Evolutionary conservation across 345 rosid species (phyloP), one percentile per base, ranked within the genome.

Genomic region (Eucalyptus pumila): DNA sequence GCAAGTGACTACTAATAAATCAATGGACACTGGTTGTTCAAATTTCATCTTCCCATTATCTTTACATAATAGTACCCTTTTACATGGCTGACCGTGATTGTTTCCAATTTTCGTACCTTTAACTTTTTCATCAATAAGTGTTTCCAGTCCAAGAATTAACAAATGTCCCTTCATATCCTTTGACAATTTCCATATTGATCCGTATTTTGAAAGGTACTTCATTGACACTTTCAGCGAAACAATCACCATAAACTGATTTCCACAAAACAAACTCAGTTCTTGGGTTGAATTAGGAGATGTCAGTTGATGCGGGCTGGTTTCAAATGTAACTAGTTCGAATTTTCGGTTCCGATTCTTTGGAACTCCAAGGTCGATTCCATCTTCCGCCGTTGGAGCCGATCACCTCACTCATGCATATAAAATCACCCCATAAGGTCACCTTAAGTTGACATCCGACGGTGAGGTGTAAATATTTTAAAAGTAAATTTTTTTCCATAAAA

Each of bases 41-140:
- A 6, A 16, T 32, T 67, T 32, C 8, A 16, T 67, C 19, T 62
- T 62, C 40, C 10, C 9, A 8, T 32, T 67, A 67, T 32, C 69
- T 65, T 50, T 6, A 50, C 52, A 6, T 50, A 6, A 15, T 50
- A 6, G 54, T 65, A n/a, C 5, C 10, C 1, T 65, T 65, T 65
- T n/a, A 65, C 19, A n/a, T n/a, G 37, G 11, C 2, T 4, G 5
- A 65, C 21, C 0, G 2, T 7, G 6, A 67, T 67, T 67, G 80
- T 16, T 37, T 32, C 6, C 11, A 67, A 9, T 67, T 15, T 67
- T 32, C 6, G 0, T 3, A 67, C 40, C 10, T 67, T 15, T 32
- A 32, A 67, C 34, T 67, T 67, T 67, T 16, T 67, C 40, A 17
- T 15, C 21, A 32, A 15, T 67, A 67, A 4, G 4, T 2, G 0